Conservation (phyloP, 176 grass and related monocot species). For the Aegilops bicornis region DNA sequence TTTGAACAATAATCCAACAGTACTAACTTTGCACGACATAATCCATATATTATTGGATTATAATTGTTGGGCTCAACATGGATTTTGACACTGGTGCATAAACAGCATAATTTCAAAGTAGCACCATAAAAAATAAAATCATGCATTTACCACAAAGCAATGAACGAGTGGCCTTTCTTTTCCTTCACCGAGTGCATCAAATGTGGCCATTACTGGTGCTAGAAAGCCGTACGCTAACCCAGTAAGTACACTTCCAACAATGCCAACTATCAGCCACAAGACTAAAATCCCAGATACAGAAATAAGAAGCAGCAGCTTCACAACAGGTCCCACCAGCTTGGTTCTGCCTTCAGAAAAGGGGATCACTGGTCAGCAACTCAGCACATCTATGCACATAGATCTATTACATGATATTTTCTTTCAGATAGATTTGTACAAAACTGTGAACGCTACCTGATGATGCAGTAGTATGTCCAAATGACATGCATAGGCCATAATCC, state of each 20-base stretch:
- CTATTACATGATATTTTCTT: conserved; percentile 10
- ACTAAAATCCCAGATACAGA: conserved; percentile 42
- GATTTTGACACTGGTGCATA: not conserved
- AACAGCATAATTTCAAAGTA: not conserved
- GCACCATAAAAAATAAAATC: not conserved
- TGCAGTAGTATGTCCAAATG: conserved; percentile 93
- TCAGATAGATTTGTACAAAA: conserved; percentile 2
- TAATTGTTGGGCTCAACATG: not conserved
- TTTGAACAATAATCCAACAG: not conserved
- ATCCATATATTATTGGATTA: not conserved
- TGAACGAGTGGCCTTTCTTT: conserved; percentile 65
- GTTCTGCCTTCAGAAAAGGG: conserved; percentile 63
- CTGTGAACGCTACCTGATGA: conserved; percentile 65
- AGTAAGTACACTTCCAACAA: conserved; percentile 58
- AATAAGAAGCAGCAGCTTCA: conserved; percentile 70
- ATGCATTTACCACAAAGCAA: conserved; percentile 68
- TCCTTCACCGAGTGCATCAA: conserved; percentile 90
- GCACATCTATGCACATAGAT: conserved; percentile 22
- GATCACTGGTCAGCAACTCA: conserved; percentile 3
- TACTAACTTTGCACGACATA: not conserved
- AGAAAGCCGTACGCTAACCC: conserved; percentile 79
- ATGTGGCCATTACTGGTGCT: conserved; percentile 83
- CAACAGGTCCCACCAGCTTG: conserved; percentile 74
- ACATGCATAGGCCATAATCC: conserved; percentile 83
- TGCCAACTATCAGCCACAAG: conserved; percentile 62